These are phyloP conservation scores for Favolaschia claudopus DNA, from an alignment of 768 basidiomycete species.

Conservation along the genomic window DNA sequence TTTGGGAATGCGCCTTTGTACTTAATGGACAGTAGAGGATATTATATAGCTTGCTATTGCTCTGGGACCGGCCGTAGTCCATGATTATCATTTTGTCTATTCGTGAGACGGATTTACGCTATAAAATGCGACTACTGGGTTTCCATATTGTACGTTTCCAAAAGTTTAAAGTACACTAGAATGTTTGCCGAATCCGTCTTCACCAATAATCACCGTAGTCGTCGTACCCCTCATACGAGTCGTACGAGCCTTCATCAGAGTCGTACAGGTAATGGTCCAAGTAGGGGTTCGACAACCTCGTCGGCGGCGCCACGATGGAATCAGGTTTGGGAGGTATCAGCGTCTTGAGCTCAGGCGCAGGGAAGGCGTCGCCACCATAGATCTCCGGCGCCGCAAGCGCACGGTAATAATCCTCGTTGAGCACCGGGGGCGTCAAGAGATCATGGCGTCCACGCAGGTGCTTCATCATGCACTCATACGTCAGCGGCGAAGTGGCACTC, in stretches of 20 bases:
- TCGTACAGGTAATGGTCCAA: not conserved
- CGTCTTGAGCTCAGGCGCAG: not conserved
- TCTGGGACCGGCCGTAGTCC: too few species aligned
- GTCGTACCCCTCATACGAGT: not conserved
- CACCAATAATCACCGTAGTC: not conserved
- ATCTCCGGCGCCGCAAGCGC: conserved; percentile 21
- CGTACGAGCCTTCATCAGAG: not conserved
- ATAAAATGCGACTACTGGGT: too few species aligned
- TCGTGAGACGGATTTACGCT: too few species aligned
- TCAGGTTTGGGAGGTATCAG: conserved; percentile 1
- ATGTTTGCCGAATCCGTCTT: not conserved
- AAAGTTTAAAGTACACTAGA: too few species aligned
- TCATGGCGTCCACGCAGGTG: conserved; percentile 34
- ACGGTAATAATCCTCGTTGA: conserved; percentile 24
- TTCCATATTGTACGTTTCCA: too few species aligned
- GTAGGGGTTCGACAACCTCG: not conserved
- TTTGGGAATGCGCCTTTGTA: conserved; percentile 9
- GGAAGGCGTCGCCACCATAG: conserved; percentile 7
- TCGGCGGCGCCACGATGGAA: not conserved
- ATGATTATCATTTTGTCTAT: too few species aligned
- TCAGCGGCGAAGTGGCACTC: conserved; percentile 38
- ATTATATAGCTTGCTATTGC: conserved; percentile 19
- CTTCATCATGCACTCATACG: conserved; percentile 36
- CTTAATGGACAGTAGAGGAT: conserved; percentile 17
- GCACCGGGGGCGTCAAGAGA: not conserved